phyloP scores from a whole-genome alignment of 345 rosid species.

The Pugionium dolabratum region DNA sequence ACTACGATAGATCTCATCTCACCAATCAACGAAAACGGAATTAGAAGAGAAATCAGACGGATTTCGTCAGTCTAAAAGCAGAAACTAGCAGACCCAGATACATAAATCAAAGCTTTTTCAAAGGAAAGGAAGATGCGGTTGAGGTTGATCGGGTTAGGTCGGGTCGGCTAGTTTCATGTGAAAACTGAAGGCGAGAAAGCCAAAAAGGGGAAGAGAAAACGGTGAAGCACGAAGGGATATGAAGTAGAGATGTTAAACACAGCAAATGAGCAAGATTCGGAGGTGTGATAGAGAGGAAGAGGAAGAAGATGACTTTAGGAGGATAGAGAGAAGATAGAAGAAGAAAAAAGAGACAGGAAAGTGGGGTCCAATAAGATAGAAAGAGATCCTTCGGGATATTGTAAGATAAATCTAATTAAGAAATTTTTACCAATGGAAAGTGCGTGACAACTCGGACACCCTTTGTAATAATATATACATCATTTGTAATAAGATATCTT shows the following conservation, averaged over 20 bases:
- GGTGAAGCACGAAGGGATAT: background rate
- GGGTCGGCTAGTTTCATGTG: constrained; percentile 4
- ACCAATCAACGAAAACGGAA: constrained; percentile 12
- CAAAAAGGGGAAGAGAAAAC: background rate
- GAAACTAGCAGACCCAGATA: constrained; percentile 9
- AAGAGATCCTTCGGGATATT: constrained; percentile 24
- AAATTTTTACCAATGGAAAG: constrained; percentile 19
- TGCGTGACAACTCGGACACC: constrained; percentile 21
- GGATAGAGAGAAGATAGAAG: constrained; percentile 16
- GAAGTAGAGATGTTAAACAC: constrained; percentile 7
- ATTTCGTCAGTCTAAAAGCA: background rate
- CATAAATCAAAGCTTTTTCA: background rate
- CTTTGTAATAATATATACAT: background rate
- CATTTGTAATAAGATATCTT: no score
- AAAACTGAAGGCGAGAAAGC: background rate
- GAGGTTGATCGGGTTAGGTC: background rate
- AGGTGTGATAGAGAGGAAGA: constrained; percentile 1
- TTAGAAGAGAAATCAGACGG: background rate
- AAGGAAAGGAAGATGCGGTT: background rate
- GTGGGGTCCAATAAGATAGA: constrained; percentile 41
- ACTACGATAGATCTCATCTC: constrained; percentile 17
- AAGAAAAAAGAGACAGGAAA: constrained; percentile 31
- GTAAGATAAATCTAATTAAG: background rate
- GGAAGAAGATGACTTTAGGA: constrained; percentile 21
- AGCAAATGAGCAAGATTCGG: constrained; percentile 10